Conservation (phyloP, 139 green algal genomes). For the Chlamydomonas schloesseri region DNA sequence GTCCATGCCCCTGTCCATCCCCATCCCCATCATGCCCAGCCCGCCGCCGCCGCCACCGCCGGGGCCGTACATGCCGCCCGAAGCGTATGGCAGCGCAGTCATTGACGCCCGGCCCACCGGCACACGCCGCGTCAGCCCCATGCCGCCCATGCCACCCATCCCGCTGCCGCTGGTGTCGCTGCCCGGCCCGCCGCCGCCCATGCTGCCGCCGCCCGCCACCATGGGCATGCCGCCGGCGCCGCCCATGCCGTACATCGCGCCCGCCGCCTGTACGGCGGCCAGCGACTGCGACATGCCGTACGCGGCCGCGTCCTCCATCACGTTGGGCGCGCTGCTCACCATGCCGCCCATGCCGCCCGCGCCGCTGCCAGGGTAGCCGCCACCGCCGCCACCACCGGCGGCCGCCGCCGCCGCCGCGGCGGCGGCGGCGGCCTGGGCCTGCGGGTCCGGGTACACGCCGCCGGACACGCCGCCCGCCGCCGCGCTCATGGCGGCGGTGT, state of each 20-base stretch:
- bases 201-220: not conserved
- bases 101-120: not conserved
- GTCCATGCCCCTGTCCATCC: not conserved
- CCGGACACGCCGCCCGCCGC: not conserved
- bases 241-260: not conserved
- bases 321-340: not conserved
- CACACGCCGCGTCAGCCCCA: not conserved
- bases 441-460: not conserved
- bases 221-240: not conserved
- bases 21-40: not conserved
- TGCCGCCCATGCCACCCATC: not conserved
- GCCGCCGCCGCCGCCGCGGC: not conserved
- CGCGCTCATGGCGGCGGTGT: not conserved
- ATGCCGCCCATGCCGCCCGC: not conserved
- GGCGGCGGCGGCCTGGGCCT: not conserved
- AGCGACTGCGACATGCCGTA: not conserved
- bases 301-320: not conserved
- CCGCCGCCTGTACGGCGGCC: not conserved
- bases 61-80: not conserved
- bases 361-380: not conserved
- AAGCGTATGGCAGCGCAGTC: not conserved
- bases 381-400: not conserved
- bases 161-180: not conserved
- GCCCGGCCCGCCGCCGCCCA: not conserved
- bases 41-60: no score